Conservation (phyloP, 768 basidiomycete species). For the Russula sp. region DNA sequence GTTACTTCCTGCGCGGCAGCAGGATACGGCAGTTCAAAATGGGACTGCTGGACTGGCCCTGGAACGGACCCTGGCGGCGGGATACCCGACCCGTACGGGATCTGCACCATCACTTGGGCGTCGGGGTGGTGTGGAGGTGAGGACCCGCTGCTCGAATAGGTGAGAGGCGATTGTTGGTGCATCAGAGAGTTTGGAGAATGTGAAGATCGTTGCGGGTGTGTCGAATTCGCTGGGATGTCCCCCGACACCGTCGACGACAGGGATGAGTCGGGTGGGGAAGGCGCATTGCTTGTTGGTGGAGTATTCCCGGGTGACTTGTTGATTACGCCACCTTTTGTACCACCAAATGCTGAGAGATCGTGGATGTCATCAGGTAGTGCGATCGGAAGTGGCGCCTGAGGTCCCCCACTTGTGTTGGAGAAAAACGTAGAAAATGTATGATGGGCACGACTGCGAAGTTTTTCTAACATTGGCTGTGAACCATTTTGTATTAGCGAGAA, state of each 20-base stretch:
- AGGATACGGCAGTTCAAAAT: conserved; percentile 9
- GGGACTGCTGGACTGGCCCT: not conserved
- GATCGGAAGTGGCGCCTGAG: not conserved
- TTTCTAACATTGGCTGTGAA: conserved; percentile 31
- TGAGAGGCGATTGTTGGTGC: not conserved
- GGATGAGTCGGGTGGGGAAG: conserved; percentile 6
- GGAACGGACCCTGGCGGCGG: not conserved
- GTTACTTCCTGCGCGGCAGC: not conserved
- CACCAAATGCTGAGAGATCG: conserved; percentile 17
- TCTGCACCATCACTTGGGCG: not conserved
- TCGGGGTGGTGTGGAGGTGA: conserved; percentile 2
- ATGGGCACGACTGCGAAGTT: conserved; percentile 33
- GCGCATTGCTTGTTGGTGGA: conserved; percentile 4
- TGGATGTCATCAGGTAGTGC: conserved; percentile 5
- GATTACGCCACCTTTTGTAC: conserved; percentile 15
- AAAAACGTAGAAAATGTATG: conserved; percentile 26
- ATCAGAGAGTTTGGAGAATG: not conserved
- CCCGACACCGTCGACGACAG: conserved; percentile 2
- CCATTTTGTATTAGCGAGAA: not conserved
- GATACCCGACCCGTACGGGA: not conserved
- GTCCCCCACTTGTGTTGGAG: not conserved
- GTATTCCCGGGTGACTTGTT: conserved; percentile 13
- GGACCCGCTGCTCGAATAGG: conserved; percentile 9
- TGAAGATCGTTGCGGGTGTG: not conserved
- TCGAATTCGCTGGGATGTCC: not conserved